Conservation (phyloP, 2,329 filamentous ascomycete species). For the Colletotrichum sp. region DNA sequence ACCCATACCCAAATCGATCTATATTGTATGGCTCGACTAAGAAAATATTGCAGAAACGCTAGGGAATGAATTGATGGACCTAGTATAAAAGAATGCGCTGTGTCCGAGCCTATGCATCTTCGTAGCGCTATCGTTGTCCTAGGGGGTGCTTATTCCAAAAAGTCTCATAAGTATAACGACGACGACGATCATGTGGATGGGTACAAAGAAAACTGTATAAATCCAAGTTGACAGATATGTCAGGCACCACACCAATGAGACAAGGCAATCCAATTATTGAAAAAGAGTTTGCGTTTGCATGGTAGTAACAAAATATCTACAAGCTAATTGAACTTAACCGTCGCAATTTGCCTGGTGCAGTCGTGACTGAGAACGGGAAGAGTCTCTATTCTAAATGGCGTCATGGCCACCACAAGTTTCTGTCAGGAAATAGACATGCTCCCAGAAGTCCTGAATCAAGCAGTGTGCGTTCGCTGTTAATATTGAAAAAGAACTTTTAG, state of each 20-base stretch:
- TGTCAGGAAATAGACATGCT: background rate
- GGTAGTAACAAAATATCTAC: background rate
- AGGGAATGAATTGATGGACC: background rate
- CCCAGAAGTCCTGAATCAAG: too few species aligned
- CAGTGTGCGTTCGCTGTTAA: background rate
- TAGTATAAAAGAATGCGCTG: background rate
- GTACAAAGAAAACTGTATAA: background rate
- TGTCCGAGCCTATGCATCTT: background rate
- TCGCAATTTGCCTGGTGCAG: too few species aligned
- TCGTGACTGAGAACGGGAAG: background rate
- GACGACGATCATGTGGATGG: background rate
- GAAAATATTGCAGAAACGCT: background rate
- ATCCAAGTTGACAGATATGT: background rate
- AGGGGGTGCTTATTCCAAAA: background rate
- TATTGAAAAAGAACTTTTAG: background rate
- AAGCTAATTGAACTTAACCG: background rate
- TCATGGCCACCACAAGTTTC: background rate
- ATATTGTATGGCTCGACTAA: background rate
- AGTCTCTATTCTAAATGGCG: too few species aligned
- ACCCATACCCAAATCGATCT: background rate
- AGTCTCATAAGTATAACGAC: background rate
- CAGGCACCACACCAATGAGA: background rate
- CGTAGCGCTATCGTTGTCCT: background rate
- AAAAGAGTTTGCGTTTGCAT: background rate
- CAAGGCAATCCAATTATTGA: too few species aligned